Conservation (phyloP, 352 stramenopile species). For the Albugo laibachii region DNA sequence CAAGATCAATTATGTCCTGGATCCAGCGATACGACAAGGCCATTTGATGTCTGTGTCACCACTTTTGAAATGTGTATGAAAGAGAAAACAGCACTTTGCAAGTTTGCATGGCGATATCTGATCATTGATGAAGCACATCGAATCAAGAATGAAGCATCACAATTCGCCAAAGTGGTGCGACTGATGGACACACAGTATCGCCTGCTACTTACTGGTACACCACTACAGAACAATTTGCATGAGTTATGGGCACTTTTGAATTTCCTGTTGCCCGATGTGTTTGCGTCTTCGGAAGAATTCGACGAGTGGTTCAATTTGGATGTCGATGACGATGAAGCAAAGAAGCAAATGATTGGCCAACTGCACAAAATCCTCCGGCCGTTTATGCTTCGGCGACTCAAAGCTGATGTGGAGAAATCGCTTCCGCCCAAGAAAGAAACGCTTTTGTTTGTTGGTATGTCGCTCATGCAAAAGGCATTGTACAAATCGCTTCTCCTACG, state of each 20-base stretch:
- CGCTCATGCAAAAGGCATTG: slow-evolving; percentile 86
- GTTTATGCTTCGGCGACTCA: slow-evolving; percentile 95
- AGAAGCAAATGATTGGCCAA: slow-evolving; percentile 80
- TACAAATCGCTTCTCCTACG: slow-evolving; percentile 93
- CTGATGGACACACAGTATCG: slow-evolving; percentile 73
- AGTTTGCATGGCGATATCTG: slow-evolving; percentile 80
- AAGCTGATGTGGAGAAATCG: slow-evolving; percentile 98
- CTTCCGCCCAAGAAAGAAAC: slow-evolving; percentile 96
- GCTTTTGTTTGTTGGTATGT: slow-evolving; percentile 82
- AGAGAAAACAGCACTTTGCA: slow-evolving; percentile 72
- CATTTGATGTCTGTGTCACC: slow-evolving; percentile 94
- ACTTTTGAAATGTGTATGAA: slow-evolving; percentile 94
- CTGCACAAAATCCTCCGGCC: slow-evolving; percentile 79
- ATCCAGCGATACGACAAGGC: slow-evolving; percentile 77
- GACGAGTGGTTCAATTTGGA: slow-evolving; percentile 81
- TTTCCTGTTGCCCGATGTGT: slow-evolving; percentile 88
- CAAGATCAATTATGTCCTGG: slow-evolving; percentile 79
- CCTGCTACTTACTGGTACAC: slow-evolving; percentile 87
- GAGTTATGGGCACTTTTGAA: slow-evolving; percentile 90
- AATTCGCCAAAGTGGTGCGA: slow-evolving; percentile 65
- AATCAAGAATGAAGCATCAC: slow-evolving; percentile 78
- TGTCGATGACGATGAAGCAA: slow-evolving; percentile 72
- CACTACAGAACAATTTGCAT: slow-evolving; percentile 89
- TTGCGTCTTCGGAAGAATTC: slow-evolving; percentile 74
- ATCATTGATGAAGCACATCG: slow-evolving; percentile 78